Percentiles rank a stretch among this genome's conserved stretches.
Evolutionary conservation across 306 rosid species (phyloP).

Genomic region (Amphicarpaea edgeworthii): DNA sequence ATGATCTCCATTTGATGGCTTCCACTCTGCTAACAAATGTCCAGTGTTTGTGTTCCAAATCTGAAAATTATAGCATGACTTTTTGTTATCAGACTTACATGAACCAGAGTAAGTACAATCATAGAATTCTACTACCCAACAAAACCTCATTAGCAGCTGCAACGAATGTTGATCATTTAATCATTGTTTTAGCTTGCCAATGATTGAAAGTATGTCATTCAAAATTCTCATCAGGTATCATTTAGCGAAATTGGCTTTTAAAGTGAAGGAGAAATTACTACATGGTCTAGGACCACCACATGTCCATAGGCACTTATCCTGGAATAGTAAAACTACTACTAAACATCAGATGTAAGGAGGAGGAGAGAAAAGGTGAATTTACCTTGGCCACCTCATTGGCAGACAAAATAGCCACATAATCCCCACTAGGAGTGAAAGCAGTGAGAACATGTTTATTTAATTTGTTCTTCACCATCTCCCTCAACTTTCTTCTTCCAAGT

Average conservation of each 20-base stretch:
- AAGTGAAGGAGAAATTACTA: too few relatives aligned
- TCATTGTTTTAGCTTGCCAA: neutral
- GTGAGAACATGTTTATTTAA: constrained; percentile 50
- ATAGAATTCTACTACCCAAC: neutral
- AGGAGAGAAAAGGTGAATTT: constrained; percentile 11
- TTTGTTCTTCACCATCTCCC: constrained; percentile 49
- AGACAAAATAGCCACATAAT: constrained; percentile 49
- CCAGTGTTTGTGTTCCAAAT: constrained; percentile 64
- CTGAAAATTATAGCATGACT: constrained; percentile 47
- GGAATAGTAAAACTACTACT: constrained; percentile 15
- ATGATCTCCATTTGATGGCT: constrained; percentile 52
- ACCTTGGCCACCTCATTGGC: constrained; percentile 46
- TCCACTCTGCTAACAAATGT: constrained; percentile 59
- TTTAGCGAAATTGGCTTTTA: neutral
- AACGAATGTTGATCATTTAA: constrained; percentile 7
- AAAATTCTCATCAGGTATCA: constrained; percentile 4
- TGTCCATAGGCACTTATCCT: neutral
- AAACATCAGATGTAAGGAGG: constrained; percentile 7
- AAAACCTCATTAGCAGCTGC: constrained; percentile 19
- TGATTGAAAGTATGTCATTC: neutral
- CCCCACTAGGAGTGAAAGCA: constrained; percentile 56
- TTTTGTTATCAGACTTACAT: constrained; percentile 3
- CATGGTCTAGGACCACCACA: too few relatives aligned
- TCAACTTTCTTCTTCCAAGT: constrained; percentile 24
- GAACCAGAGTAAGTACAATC: constrained; percentile 7